phyloP scores from a whole-genome alignment of 345 rosid species.

The Sonneratia caseolaris region DNA sequence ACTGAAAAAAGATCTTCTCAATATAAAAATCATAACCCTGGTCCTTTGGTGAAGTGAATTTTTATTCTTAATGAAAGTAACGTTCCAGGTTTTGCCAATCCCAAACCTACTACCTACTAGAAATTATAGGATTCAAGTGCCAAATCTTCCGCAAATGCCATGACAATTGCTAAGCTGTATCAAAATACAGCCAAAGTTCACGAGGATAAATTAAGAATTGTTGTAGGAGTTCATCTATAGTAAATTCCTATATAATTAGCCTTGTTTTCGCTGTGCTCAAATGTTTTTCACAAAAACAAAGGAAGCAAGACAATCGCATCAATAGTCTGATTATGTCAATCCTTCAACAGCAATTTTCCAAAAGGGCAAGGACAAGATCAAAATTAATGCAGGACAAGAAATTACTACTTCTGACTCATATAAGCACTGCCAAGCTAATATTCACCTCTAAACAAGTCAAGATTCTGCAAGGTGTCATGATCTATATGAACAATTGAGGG shows the following conservation, averaged over 20 bases:
- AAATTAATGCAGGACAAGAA: background rate
- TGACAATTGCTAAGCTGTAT: background rate
- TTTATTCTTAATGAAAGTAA: background rate
- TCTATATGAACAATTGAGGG: slow-evolving; percentile 68
- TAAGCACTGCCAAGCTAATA: background rate
- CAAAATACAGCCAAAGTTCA: background rate
- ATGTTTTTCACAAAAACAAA: background rate
- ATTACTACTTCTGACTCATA: background rate
- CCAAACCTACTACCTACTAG: background rate
- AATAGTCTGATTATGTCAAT: background rate
- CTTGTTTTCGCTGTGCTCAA: background rate
- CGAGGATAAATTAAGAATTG: background rate
- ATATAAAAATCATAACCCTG: background rate
- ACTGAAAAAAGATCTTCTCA: background rate
- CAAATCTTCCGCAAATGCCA: background rate
- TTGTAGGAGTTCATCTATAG: background rate
- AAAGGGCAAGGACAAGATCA: background rate
- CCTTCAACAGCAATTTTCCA: background rate
- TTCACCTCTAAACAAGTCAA: slow-evolving; percentile 74
- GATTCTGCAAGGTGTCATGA: slow-evolving; percentile 73
- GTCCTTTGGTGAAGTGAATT: background rate
- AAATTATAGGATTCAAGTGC: background rate
- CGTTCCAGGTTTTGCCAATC: background rate
- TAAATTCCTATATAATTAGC: background rate
- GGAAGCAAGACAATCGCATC: background rate